phyloP scores from a whole-genome alignment of 768 basidiomycete genomes.

The Pulveroboletus sp. region DNA sequence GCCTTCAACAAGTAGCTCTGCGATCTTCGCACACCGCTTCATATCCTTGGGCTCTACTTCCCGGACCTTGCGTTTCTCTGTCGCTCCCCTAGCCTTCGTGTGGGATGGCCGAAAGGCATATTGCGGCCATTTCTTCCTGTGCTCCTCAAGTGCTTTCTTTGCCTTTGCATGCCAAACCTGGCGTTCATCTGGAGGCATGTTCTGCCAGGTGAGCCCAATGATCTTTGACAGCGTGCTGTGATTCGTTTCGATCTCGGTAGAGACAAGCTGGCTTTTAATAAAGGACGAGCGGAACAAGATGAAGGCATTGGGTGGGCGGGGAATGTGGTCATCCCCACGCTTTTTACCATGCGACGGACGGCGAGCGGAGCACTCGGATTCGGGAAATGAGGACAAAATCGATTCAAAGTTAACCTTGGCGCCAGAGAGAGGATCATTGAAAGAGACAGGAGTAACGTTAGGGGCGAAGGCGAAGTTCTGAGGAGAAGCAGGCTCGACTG shows the following conservation, averaged over 20 bases:
- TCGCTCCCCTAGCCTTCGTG: slow-evolving; percentile 25
- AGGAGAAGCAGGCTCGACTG: slow-evolving; percentile 36
- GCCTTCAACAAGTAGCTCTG: slow-evolving; percentile 59
- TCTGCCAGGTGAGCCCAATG: slow-evolving; percentile 80
- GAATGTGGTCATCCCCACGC: slow-evolving; percentile 71
- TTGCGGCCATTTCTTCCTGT: slow-evolving; percentile 64
- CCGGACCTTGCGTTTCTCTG: slow-evolving; percentile 32
- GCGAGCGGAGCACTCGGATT: slow-evolving; percentile 33
- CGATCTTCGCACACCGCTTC: slow-evolving; percentile 63
- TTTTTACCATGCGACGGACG: slow-evolving; percentile 59
- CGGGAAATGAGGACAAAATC: slow-evolving; percentile 54
- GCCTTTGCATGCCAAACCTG: slow-evolving; percentile 77
- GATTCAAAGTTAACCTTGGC: slow-evolving; percentile 38
- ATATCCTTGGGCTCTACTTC: slow-evolving; percentile 48
- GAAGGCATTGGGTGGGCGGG: slow-evolving; percentile 82
- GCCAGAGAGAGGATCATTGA: slow-evolving; percentile 42
- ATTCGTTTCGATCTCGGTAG: slow-evolving; percentile 73
- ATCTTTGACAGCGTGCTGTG: slow-evolving; percentile 83
- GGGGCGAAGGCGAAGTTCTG: slow-evolving; percentile 52
- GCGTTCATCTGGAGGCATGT: slow-evolving; percentile 67
- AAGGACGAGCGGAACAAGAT: slow-evolving; percentile 83
- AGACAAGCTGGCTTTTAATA: slow-evolving; percentile 74
- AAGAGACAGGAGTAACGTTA: slow-evolving; percentile 54
- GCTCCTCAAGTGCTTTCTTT: slow-evolving; percentile 65
- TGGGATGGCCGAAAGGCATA: slow-evolving; percentile 71